Conservation (phyloP, 495 filamentous ascomycete species). For the Lasiosphaeria ovina region DNA sequence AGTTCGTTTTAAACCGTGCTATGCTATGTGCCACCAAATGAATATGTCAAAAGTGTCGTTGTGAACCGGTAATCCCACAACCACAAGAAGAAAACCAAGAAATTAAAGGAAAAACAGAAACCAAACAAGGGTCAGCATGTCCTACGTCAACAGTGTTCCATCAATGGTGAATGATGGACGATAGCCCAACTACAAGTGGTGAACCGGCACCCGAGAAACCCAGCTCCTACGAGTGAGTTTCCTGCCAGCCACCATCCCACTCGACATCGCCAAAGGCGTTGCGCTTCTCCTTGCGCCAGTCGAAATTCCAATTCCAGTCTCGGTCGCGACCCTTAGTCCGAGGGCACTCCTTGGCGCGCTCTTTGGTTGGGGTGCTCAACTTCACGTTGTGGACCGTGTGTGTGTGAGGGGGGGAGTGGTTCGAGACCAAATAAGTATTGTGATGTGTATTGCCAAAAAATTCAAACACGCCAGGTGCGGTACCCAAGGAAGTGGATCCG, state of each 20-base stretch:
- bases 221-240: constrained; percentile 43
- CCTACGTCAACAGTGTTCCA: constrained; percentile 19
- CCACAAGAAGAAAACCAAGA: constrained; percentile 12
- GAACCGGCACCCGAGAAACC: constrained; percentile 32
- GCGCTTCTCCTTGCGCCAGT: constrained; percentile 68
- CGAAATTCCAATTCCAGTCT: constrained; percentile 54
- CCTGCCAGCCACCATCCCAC: constrained; percentile 88
- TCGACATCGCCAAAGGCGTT: constrained; percentile 71
- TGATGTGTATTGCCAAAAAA: constrained; percentile 22
- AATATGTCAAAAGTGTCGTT: constrained; percentile 16
- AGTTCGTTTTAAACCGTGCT: constrained; percentile 36
- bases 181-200: constrained; percentile 55
- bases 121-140: constrained; percentile 29
- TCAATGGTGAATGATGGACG: constrained; percentile 24
- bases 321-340: constrained; percentile 49
- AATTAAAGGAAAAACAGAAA: constrained; percentile 21
- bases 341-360: constrained; percentile 49
- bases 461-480: constrained; percentile 38
- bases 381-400: constrained; percentile 19
- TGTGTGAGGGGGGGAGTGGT: constrained; percentile 23
- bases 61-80: constrained; percentile 14
- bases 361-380: constrained; percentile 37
- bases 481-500: constrained; percentile 34
- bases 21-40: constrained; percentile 26
- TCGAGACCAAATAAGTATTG: constrained; percentile 25